Percentiles rank a stretch among this genome's conserved stretches.
Conservation (phyloP, 1,284 basidiomycete genomes). For the Pseudozyma pruni region DNA sequence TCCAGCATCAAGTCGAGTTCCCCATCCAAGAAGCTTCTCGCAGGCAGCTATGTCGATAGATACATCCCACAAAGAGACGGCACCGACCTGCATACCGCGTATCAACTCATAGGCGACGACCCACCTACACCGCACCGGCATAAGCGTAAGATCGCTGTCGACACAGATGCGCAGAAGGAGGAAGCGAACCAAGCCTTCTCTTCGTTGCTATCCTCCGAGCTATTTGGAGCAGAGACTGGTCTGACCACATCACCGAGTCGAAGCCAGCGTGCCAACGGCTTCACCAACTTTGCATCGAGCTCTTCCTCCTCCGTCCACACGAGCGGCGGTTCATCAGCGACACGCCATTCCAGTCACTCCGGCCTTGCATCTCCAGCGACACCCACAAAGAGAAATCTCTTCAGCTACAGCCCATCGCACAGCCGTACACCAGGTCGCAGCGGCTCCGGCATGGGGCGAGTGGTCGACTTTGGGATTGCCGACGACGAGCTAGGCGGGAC, state of each 20-base stretch:
- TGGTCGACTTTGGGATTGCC: conserved; percentile 43
- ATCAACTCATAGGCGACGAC: conserved; percentile 70
- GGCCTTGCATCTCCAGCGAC: conserved; percentile 48
- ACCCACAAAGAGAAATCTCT: conserved; percentile 70
- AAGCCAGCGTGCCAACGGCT: conserved; percentile 24
- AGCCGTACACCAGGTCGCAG: conserved; percentile 43
- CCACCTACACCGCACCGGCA: conserved; percentile 58
- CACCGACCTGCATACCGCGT: conserved; percentile 71
- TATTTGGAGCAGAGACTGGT: conserved; percentile 68
- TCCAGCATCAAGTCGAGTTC: conserved; percentile 32
- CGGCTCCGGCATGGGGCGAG: conserved; percentile 36
- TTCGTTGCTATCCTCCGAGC: conserved; percentile 71
- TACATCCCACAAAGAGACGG: conserved; percentile 73
- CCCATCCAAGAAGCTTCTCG: conserved; percentile 33
- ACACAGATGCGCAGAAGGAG: conserved; percentile 62
- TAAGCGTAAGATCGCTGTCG: conserved; percentile 57
- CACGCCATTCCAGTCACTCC: conserved; percentile 40
- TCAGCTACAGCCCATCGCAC: conserved; percentile 69
- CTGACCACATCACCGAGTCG: conserved; percentile 31
- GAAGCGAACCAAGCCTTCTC: conserved; percentile 71
- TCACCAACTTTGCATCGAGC: conserved; percentile 40
- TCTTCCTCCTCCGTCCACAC: conserved; percentile 45
- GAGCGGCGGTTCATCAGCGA: conserved; percentile 44
- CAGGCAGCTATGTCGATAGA: conserved; percentile 34
- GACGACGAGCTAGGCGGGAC: conserved; percentile 32